Evolutionary conservation across 2,329 filamentous ascomycete genomes (phyloP), one percentile per base, ranked within the genome.

Genomic region (Paracoccidioides brasiliensis): DNA sequence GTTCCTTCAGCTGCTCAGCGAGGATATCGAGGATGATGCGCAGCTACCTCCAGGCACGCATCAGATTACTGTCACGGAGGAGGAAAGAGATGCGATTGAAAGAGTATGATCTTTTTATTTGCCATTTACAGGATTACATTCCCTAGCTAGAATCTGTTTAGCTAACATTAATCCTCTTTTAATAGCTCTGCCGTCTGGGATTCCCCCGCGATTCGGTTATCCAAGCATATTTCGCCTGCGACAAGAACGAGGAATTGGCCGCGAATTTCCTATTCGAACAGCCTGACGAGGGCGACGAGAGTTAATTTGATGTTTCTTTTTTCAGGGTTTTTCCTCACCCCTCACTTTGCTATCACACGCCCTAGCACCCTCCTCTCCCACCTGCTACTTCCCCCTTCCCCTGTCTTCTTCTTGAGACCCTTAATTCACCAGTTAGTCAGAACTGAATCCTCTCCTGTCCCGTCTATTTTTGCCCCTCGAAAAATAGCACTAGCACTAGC

Each of bases 231-330:
- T 98, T 98, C 69, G 93, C 93, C 38, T 98, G 93, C 72, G 93
- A 98, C 74, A 98, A 97, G 81, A 97, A 98, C 71, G 93, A 98
- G 74, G 93, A 98, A 73, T 79, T 98, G 53, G 93, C 93, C 0
- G 93, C 93, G 61, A 98, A 98, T 74, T 97, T 96, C 73, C 78
- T 98, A 58, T 98, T 98, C 68, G 93, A 98, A 65, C 90, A 97
- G 74, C 90, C 90, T 8, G 90, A 95, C 59, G 90, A 96, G 50
- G 85, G 88, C 40, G 69, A 74, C 43, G 59, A 61, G 5, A 54
- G 43, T 40, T 54, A 40, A 48, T 28, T n/a, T 37, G 14, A 28
- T 10, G 22, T 22, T 22, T 22, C 22, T 22, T 22, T 22, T 2
- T 32, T 45, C 9, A 2, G 4, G 15, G 42, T 4, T 9, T 15